phyloP scores from a whole-genome alignment of 2,329 filamentous ascomycete genomes.

The Dendrostoma leiphaemia region DNA sequence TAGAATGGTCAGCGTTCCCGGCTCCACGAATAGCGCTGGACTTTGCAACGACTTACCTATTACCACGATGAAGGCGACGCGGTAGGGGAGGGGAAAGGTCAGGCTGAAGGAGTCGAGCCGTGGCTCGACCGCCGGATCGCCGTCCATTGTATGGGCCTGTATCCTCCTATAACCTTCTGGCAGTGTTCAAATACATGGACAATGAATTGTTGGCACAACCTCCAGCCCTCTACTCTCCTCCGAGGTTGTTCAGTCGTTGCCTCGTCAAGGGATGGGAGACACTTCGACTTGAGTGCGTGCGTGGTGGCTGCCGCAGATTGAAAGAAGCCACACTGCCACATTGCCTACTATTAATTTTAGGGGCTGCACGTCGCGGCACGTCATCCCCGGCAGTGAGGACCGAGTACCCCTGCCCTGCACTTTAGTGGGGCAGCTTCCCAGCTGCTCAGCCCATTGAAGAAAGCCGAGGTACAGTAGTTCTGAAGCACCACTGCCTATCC shows the following conservation, averaged over 20 bases:
- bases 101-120: slow-evolving; percentile 83
- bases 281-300: not conserved
- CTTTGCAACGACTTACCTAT: slow-evolving; percentile 68
- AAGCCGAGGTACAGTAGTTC: slow-evolving; percentile 14
- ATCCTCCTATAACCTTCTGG: slow-evolving; percentile 8
- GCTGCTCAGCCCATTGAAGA: not conserved
- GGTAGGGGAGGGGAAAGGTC: slow-evolving; percentile 83
- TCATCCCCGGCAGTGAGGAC: not conserved
- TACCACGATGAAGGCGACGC: slow-evolving; percentile 81
- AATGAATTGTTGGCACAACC: not conserved
- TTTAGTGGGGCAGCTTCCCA: not conserved
- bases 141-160: slow-evolving; percentile 57
- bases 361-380: slow-evolving; percentile 6
- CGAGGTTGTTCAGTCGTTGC: not conserved
- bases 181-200: slow-evolving; percentile 15
- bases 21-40: too few relatives aligned
- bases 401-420: not conserved
- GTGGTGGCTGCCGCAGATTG: not conserved
- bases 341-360: too few relatives aligned
- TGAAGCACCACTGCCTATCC: too few relatives aligned
- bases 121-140: slow-evolving; percentile 68
- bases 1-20: slow-evolving; percentile 32
- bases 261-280: not conserved
- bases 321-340: slow-evolving; percentile 10
- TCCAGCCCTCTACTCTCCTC: not conserved